Evolutionary conservation across 2,329 filamentous ascomycete species (phyloP).

Genomic region (Fusarium guadeloupense): DNA sequence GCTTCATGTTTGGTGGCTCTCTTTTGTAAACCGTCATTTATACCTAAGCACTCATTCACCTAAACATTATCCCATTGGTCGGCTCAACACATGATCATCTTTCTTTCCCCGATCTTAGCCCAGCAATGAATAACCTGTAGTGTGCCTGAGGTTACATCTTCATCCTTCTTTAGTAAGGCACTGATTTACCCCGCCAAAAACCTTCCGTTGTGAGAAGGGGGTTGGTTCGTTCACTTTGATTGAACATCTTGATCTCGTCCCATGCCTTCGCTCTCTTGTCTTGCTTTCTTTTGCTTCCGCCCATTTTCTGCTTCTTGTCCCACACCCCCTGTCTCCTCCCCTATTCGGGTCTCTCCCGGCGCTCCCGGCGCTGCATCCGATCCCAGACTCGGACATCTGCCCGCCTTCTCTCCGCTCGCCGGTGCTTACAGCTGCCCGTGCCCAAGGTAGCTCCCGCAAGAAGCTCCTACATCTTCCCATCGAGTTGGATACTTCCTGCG

Average conservation of each 20-base stretch:
- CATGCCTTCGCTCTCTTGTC: not conserved
- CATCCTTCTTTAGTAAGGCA: not conserved
- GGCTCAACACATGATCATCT: not conserved
- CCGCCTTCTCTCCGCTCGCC: constrained; percentile 24
- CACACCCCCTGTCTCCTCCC: not conserved
- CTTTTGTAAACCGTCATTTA: too few species aligned
- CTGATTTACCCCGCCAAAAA: constrained; percentile 15
- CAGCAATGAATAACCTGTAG: not conserved
- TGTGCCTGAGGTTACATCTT: constrained; percentile 10
- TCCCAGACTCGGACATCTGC: constrained; percentile 7
- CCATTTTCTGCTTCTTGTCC: constrained; percentile 1
- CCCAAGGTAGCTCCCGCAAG: constrained; percentile 8
- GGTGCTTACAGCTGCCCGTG: constrained; percentile 4
- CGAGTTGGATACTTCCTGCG: constrained; percentile 5
- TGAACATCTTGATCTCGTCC: constrained; percentile 6
- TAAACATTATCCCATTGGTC: not conserved
- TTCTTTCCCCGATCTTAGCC: not conserved
- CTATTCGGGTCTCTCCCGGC: constrained; percentile 14
- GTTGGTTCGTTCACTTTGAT: constrained; percentile 1
- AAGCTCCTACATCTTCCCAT: not conserved
- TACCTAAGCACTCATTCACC: not conserved
- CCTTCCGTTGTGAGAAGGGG: constrained; percentile 4
- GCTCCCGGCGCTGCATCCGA: constrained; percentile 1
- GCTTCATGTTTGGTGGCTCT: not conserved
- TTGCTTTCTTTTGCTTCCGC: not conserved